Evolutionary conservation across 2,329 filamentous ascomycete genomes (phyloP).

Genomic region (Sarocladium strictum): DNA sequence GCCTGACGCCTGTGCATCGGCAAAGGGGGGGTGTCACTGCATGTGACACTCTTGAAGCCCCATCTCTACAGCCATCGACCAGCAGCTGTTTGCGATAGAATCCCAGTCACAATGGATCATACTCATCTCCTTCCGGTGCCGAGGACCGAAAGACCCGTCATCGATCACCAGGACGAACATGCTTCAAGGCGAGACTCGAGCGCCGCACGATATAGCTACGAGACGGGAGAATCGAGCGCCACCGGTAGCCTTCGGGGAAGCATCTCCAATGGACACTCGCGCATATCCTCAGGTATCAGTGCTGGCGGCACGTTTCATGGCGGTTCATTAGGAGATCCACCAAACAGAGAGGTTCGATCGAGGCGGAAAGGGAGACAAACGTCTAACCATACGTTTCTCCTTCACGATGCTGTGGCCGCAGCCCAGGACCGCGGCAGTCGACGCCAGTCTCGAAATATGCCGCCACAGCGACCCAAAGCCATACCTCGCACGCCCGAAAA

Average conservation of each 20-base stretch:
- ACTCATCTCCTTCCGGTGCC: not conserved
- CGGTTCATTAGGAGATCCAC: not conserved
- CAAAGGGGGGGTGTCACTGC: conserved; percentile 1
- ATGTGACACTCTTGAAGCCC: conserved; percentile 8
- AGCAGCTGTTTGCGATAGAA: not conserved
- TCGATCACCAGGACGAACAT: not conserved
- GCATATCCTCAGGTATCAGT: not conserved
- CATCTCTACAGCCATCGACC: not conserved
- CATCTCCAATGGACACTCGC: conserved; percentile 2
- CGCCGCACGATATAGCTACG: conserved; percentile 25
- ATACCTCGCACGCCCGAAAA: conserved; percentile 1
- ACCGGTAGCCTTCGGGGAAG: conserved; percentile 23
- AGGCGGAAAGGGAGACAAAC: conserved; percentile 34
- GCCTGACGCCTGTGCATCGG: not conserved
- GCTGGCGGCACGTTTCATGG: not conserved
- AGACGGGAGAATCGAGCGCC: conserved; percentile 39
- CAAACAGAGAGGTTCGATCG: conserved; percentile 14
- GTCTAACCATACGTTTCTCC: conserved; percentile 44
- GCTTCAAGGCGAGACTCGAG: conserved; percentile 8
- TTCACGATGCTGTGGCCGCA: conserved; percentile 36
- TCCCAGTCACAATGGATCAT: not conserved
- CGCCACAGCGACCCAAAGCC: conserved; percentile 10
- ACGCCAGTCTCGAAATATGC: conserved; percentile 19
- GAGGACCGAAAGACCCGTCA: not conserved
- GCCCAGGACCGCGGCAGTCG: conserved; percentile 26